A percentile compares a stretch with the other conserved stretches of the same genome.
Conservation (phyloP, 2,329 filamentous ascomycete genomes). For the Elsinoe perseae region DNA sequence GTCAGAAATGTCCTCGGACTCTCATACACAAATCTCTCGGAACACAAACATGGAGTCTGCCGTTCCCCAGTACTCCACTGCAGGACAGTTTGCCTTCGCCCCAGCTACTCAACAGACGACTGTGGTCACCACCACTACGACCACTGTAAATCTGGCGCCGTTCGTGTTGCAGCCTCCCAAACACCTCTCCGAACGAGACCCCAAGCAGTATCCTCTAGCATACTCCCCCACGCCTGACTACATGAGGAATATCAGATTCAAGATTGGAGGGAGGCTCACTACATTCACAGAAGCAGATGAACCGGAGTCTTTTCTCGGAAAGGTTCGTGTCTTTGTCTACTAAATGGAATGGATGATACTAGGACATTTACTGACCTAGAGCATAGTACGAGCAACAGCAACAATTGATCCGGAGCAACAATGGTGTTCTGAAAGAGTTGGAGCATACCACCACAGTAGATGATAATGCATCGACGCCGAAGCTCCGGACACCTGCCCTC, state of each 20-base stretch:
- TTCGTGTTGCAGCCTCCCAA: conserved; percentile 67
- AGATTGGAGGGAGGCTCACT: conserved; percentile 54
- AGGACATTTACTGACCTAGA: neutral
- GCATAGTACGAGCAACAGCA: conserved; percentile 18
- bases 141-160: conserved; percentile 74
- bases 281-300: conserved; percentile 57
- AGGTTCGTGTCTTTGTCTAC: conserved; percentile 36
- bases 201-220: conserved; percentile 85
- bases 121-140: conserved; percentile 87
- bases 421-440: conserved; percentile 10
- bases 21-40: conserved; percentile 18
- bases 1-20: conserved; percentile 16
- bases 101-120: conserved; percentile 58
- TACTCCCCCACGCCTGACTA: conserved; percentile 71
- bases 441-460: neutral
- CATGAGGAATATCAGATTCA: conserved; percentile 69
- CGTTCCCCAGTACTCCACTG: conserved; percentile 31
- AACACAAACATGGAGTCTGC: conserved; percentile 15
- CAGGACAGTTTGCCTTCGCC: conserved; percentile 55
- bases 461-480: neutral
- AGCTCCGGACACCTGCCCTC: neutral
- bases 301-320: conserved; percentile 44
- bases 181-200: conserved; percentile 64
- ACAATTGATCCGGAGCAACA: conserved; percentile 13
- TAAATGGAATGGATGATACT: neutral